phyloP scores from a whole-genome alignment of 2,329 filamentous ascomycete genomes.

The Stagonosporopsis rhizophila region DNA sequence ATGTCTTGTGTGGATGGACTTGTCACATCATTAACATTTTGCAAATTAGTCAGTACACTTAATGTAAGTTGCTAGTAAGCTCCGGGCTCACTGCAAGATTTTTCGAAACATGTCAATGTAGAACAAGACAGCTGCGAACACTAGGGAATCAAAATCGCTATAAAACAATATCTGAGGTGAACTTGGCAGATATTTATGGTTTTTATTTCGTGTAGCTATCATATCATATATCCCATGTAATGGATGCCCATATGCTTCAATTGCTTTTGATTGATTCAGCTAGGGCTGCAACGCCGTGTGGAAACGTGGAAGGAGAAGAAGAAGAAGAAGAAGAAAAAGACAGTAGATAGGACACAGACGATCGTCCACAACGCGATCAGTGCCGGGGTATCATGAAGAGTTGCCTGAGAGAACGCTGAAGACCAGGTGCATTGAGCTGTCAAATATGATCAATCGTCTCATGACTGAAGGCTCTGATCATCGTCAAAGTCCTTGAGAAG shows the following conservation, averaged over 20 bases:
- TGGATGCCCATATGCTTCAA: background rate
- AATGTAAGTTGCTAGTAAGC: too few relatives aligned
- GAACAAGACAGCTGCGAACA: too few relatives aligned
- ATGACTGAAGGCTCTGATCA: constrained; percentile 1
- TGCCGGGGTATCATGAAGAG: constrained; percentile 17
- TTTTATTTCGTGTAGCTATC: background rate
- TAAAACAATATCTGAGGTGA: too few relatives aligned
- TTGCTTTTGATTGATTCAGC: background rate
- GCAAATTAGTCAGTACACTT: too few relatives aligned
- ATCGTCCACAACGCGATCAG: background rate
- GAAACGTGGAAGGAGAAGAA: background rate
- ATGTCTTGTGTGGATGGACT: background rate
- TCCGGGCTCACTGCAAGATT: background rate
- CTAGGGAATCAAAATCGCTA: too few relatives aligned
- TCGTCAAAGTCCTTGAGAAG: constrained; percentile 43
- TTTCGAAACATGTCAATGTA: too few relatives aligned
- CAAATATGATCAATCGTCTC: background rate
- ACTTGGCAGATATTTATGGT: too few relatives aligned
- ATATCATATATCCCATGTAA: background rate
- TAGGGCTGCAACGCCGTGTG: background rate
- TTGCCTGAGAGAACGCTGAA: constrained; percentile 6
- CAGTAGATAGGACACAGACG: background rate
- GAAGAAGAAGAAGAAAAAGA: background rate
- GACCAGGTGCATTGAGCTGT: background rate
- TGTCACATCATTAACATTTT: too few relatives aligned